phyloP scores from a whole-genome alignment of 73 alveolate species.

The Paramecium pentaurelia region DNA sequence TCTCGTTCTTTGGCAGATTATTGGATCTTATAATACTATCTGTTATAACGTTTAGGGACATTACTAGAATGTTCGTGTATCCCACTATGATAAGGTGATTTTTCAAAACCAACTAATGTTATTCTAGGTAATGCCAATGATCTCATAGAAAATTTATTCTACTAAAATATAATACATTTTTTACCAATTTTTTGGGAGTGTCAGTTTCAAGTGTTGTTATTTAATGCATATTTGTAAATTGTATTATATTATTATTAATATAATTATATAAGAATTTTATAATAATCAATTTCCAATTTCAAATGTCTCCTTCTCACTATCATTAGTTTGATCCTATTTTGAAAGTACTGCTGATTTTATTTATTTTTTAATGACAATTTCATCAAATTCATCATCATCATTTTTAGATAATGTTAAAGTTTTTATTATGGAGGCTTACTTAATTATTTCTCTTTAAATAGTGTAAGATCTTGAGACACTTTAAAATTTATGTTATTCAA shows the following conservation, averaged over 20 bases:
- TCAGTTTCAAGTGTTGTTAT: constrained; percentile 10
- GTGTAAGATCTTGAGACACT: neutral
- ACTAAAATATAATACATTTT: neutral
- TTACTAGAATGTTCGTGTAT: neutral
- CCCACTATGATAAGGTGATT: neutral
- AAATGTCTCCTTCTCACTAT: constrained; percentile 15
- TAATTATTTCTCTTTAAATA: neutral
- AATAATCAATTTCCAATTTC: constrained; percentile 20
- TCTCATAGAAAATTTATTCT: neutral
- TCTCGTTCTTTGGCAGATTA: neutral
- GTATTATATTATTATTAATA: neutral
- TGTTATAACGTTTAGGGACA: constrained; percentile 8
- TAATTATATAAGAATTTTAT: neutral
- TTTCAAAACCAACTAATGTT: neutral
- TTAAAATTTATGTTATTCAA: neutral
- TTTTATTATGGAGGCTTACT: neutral
- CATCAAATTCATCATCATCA: neutral
- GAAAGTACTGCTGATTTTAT: neutral
- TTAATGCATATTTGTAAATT: neutral
- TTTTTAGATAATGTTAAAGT: neutral
- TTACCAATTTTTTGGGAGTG: neutral
- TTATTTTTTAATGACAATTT: neutral
- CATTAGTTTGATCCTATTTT: neutral
- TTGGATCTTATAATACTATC: constrained; percentile 8
- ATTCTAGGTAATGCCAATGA: neutral